These are phyloP conservation scores for Cornus florida DNA, from an alignment of 148 eudicot genomes.

Conservation along the genomic window DNA sequence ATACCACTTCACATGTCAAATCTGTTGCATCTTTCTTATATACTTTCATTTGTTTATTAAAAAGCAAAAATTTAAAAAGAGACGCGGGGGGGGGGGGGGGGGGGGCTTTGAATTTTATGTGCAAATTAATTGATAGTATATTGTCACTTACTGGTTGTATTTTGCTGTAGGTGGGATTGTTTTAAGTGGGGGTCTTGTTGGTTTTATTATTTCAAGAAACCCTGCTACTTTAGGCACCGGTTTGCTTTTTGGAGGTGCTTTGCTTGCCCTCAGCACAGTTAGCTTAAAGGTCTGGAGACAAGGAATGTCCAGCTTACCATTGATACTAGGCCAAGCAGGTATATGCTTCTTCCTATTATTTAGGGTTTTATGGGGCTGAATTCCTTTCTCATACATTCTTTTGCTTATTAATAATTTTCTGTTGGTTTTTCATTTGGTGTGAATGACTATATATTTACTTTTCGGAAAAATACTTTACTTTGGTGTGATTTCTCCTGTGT, in stretches of 20 bases:
- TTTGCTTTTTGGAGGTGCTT: conserved; percentile 74
- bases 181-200: conserved; percentile 66
- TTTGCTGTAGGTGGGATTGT: conserved; percentile 72
- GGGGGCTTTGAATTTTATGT: too few species aligned
- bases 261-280: conserved; percentile 71
- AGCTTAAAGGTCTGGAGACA: conserved; percentile 85
- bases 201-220: conserved; percentile 77
- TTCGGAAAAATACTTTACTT: background rate
- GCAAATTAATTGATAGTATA: conserved; percentile 1
- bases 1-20: too few species aligned
- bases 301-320: conserved; percentile 81
- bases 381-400: background rate
- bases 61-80: too few species aligned
- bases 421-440: background rate
- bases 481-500: conserved; percentile 29
- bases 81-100: too few species aligned
- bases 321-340: conserved; percentile 96
- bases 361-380: background rate
- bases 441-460: background rate
- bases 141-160: background rate
- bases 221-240: conserved; percentile 51
- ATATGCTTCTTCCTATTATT: conserved; percentile 5
- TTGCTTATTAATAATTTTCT: background rate
- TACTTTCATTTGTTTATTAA: too few species aligned
- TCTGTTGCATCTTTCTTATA: too few species aligned